Evolutionary conservation across 495 filamentous ascomycete genomes (phyloP), one percentile per base, ranked within the genome.

Genomic region (Lasiosphaeria miniovina): DNA sequence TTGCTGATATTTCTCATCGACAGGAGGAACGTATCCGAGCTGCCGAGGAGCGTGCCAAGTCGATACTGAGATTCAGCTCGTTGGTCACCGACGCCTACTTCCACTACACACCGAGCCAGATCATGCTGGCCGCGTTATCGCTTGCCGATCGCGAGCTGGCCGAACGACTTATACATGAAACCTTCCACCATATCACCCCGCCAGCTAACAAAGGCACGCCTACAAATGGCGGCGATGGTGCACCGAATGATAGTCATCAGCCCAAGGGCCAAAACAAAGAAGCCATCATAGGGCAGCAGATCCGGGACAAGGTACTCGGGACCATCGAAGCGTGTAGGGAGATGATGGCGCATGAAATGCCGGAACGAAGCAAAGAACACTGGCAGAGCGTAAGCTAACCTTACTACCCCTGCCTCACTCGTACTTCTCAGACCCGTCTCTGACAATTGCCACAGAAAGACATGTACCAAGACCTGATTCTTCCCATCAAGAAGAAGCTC

Each of bases 1-100:
- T 66, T 2, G 35, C 65, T 11, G 68, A 35, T 71, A 68, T 46
- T 71, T 31, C 1, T 9, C n/a, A 15, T n/a, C n/a, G 8, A 11
- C 9, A 72, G 65, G 64, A 74, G 33, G 62, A 72, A 24, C 79
- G 91, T 11, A 83, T 96, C 55, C 77, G 78, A 34, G 72, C 75
- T 7, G 91, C 90, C 2, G 91, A 96, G 67, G 75, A 72, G 36
- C 82, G 77, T 57, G 89, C 92, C 5, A 84, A 87, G 48, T 82
- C 87, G 4, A 78, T 89, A 43, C 81, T 97, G 38, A 91, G 91
- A 61, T 86, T 83, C 48, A 86, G 89, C 52, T 90, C 91, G 2
- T 76, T 94, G 46, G 82, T 96, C 63, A 93, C 93, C 33, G 94
- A 98, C 67, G 91, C 82, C 24, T 97, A 97, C 75, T 96, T 98